A percentile compares a stretch with the other conserved stretches of the same genome.
phyloP scores from a whole-genome alignment of 2,329 filamentous ascomycete genomes.

The Pseudogymnoascus sp. region DNA sequence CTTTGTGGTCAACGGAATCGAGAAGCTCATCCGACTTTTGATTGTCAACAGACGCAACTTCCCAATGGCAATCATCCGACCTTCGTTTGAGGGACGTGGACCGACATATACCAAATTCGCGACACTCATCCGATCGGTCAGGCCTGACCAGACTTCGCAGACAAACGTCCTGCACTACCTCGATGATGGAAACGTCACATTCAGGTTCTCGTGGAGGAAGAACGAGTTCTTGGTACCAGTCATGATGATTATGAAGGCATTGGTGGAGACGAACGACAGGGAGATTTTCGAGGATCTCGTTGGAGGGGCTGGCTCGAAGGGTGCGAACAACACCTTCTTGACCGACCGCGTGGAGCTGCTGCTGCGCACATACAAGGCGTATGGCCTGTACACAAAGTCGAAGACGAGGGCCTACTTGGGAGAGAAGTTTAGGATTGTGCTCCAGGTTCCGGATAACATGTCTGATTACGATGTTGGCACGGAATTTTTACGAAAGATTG shows the following conservation, averaged over 20 bases:
- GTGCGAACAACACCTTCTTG: constrained; percentile 80
- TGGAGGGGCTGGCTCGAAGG: constrained; percentile 66
- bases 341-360: constrained; percentile 90
- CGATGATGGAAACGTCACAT: constrained; percentile 89
- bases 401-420: constrained; percentile 83
- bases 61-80: constrained; percentile 86
- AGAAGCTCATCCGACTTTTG: constrained; percentile 90
- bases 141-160: constrained; percentile 96
- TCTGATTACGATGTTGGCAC: constrained; percentile 82
- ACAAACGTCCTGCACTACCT: constrained; percentile 96
- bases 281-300: constrained; percentile 95
- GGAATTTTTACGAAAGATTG: constrained; percentile 82
- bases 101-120: constrained; percentile 80
- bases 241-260: constrained; percentile 92
- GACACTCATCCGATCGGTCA: constrained; percentile 83
- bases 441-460: constrained; percentile 76
- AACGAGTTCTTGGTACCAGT: constrained; percentile 93
- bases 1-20: constrained; percentile 95
- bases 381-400: constrained; percentile 70
- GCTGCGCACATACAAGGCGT: constrained; percentile 86
- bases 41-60: constrained; percentile 88
- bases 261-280: constrained; percentile 91
- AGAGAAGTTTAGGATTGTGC: constrained; percentile 80
- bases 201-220: constrained; percentile 96
- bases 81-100: constrained; percentile 82